Percentiles rank a stretch among this genome's conserved stretches.
Conservation (phyloP, 805 yeast genomes). For the Pichia cephalocereana region DNA sequence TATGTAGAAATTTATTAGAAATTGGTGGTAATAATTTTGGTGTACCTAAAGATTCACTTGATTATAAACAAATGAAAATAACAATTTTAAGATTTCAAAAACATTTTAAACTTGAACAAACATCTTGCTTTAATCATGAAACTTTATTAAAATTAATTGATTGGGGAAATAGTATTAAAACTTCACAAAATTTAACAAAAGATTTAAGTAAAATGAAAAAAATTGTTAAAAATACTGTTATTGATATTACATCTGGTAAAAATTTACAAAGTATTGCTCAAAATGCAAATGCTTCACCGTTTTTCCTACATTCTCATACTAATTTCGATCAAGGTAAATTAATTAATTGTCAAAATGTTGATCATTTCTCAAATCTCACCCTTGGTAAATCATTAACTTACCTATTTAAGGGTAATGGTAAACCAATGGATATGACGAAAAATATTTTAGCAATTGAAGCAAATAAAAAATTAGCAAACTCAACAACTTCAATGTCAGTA, state of each 20-base stretch:
- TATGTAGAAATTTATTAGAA: conserved; percentile 57
- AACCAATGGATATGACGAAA: conserved; percentile 25
- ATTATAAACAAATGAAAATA: conserved; percentile 55
- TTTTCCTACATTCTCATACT: conserved; percentile 12
- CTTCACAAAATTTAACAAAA: conserved; percentile 26
- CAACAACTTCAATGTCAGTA: background rate
- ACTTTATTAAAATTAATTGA: conserved; percentile 19
- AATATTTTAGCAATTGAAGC: conserved; percentile 13
- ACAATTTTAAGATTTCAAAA: conserved; percentile 75
- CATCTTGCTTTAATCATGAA: conserved; percentile 16
- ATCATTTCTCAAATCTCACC: conserved; percentile 18
- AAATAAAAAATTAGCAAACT: conserved; percentile 2
- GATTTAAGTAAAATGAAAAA: conserved; percentile 28
- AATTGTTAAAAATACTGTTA: conserved; percentile 28
- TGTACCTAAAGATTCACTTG: conserved; percentile 78
- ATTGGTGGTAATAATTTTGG: conserved; percentile 41
- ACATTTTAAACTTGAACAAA: conserved; percentile 11
- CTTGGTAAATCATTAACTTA: conserved; percentile 27
- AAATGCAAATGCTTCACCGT: conserved; percentile 17
- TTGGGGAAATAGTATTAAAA: conserved; percentile 21
- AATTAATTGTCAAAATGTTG: conserved; percentile 19
- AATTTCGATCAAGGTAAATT: conserved; percentile 14
- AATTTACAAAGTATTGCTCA: conserved; percentile 20
- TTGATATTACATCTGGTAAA: conserved; percentile 29
- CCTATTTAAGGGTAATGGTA: conserved; percentile 45